Conservation (phyloP, 257 asterid genomes). For the Nicotiana sylvestris region DNA sequence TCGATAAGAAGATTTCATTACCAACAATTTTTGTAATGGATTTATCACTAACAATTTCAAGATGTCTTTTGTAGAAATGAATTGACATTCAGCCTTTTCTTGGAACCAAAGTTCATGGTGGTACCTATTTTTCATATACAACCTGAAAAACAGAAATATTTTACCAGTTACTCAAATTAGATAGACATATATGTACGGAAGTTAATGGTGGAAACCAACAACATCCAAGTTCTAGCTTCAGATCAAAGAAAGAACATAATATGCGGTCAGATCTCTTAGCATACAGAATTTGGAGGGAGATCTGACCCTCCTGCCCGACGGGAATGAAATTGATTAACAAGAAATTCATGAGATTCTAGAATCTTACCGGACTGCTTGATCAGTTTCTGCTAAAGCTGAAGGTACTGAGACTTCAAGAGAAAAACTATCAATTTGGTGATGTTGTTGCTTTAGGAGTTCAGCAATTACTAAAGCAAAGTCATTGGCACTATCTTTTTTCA, state of each 20-base stretch:
- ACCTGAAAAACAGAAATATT: constrained; percentile 46
- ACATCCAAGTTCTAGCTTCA: background rate
- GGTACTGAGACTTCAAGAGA: constrained; percentile 78
- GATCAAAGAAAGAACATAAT: background rate
- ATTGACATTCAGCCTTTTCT: constrained; percentile 34
- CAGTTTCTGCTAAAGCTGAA: constrained; percentile 54
- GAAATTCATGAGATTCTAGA: constrained; percentile 11
- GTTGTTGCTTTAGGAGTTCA: constrained; percentile 50
- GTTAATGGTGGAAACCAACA: constrained; percentile 2
- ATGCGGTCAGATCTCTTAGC: background rate
- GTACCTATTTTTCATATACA: constrained; percentile 50
- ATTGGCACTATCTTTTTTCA: constrained; percentile 42
- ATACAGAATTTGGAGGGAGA: background rate
- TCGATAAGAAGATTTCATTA: constrained; percentile 25
- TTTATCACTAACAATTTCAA: constrained; percentile 50
- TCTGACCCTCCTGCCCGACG: background rate
- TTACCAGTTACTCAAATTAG: background rate
- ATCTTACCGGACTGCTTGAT: constrained; percentile 64
- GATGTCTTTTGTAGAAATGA: constrained; percentile 57
- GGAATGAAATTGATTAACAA: constrained; percentile 6
- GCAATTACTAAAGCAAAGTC: constrained; percentile 50
- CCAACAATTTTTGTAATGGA: constrained; percentile 61
- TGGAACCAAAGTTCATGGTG: constrained; percentile 50
- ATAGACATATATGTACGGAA: background rate
- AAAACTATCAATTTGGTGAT: constrained; percentile 48